Conservation (phyloP, 2,329 filamentous ascomycete species). For the Trichoderma simmonsii region DNA sequence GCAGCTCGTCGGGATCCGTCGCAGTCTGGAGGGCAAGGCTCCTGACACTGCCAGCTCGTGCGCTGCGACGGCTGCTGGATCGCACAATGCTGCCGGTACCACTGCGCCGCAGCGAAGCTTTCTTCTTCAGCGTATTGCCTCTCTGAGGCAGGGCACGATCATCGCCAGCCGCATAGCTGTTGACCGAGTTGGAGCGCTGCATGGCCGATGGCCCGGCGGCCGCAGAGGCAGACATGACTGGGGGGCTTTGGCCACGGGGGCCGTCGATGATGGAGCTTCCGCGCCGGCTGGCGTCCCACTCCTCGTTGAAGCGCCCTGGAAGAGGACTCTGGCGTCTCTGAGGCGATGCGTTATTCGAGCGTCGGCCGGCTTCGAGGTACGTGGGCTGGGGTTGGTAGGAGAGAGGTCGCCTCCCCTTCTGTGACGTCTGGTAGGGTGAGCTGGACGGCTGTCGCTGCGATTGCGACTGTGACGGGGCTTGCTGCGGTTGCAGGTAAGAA, state of each 20-base stretch:
- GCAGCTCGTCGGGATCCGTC: conserved; percentile 64
- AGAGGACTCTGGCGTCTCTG: conserved; percentile 24
- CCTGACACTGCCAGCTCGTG: conserved; percentile 80
- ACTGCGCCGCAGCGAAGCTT: conserved; percentile 69
- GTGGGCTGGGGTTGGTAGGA: conserved; percentile 15
- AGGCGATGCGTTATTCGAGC: conserved; percentile 7
- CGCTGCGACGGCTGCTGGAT: conserved; percentile 75
- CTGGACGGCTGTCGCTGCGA: conserved; percentile 9
- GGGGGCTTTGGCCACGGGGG: conserved; percentile 29
- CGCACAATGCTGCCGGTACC: conserved; percentile 70
- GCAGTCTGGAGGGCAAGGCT: conserved; percentile 72
- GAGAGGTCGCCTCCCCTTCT: conserved; percentile 10
- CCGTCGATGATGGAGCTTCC: conserved; percentile 62
- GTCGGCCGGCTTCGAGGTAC: not conserved
- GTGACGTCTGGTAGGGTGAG: not conserved
- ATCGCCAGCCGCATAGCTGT: conserved; percentile 51
- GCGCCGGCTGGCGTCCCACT: conserved; percentile 67
- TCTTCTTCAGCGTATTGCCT: conserved; percentile 83
- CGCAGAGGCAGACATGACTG: conserved; percentile 12
- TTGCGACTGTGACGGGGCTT: not conserved
- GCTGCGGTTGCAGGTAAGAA: conserved; percentile 4
- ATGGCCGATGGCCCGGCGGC: conserved; percentile 32
- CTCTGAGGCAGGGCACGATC: conserved; percentile 42
- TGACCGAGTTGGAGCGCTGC: conserved; percentile 61
- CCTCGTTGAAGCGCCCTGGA: conserved; percentile 61